Base-by-base conservation (phyloP, 352 stramenopile genomes). In the Pythium biforme region DNA sequence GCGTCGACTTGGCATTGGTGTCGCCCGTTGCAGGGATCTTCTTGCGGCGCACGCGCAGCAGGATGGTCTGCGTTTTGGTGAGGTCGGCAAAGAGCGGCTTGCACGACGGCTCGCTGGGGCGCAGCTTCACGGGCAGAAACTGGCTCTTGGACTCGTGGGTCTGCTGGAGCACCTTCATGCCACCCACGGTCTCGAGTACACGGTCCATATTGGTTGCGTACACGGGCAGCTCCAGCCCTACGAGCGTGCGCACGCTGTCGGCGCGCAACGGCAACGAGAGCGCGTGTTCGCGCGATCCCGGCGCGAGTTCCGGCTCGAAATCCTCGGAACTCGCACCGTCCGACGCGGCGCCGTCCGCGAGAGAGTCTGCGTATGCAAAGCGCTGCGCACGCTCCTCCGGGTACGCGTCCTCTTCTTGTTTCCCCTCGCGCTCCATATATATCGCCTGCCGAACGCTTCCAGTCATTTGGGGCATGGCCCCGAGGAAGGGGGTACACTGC, bases 11-110 rank as follows among this genome's bases (percentile, higher is more conserved):
- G 7, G 3, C 14, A 11, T 51, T 17, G 9, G 9, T 63, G 10
- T 70, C 50, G 1, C 25, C 41, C 25, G 41, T 43, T 2, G 26
- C 7, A 25, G 27, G 23, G 34, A 55, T 22, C 60, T 66, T 67
- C 31, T 52, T 48, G n/a, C 78, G 69, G 25, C 73, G 77, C 29
- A 94, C 72, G 15, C 73, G 68, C 29, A 94, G 56, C 47, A 94
- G 59, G 26, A 94, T 65, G 55, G 79, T 89, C 68, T 94, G 85
- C 20, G 85, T 92, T 75, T 90, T 92, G 60, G 81, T 82, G 40
- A 90, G 54, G 48, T 94, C 85, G 10, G 85, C 85, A 54, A 92
- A 92, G 11, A 94, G 75, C 47, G 85, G 85, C 64, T 94, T 94
- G 62, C 83, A 90, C 10, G 83, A 91, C 50, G 85, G 83, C 69